Evolutionary conservation across 495 filamentous ascomycete genomes (phyloP), one percentile per base, ranked within the genome.

Genomic region (Cercophora scortea): DNA sequence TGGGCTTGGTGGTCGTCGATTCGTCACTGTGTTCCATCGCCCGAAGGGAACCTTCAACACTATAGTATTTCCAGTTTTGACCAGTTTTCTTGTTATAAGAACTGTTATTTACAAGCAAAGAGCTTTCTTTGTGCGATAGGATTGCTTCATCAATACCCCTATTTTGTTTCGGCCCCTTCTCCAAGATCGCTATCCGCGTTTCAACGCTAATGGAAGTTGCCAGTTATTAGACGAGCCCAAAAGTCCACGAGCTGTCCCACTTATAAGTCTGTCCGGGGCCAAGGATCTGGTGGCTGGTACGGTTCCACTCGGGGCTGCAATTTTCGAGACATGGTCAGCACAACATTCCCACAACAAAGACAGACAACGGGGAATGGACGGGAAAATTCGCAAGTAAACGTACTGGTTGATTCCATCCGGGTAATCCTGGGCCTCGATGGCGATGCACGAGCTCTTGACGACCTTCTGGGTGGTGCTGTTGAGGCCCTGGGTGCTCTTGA

Each of bases 351-450:
- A 19, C 6, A 35, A 15, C n/a, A n/a, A 10, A 4, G 11, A 15
- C 15, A 13, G 12, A 39, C 32, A 10, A 15, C 2, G 17, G 13
- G 25, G 32, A 52, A 42, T 19, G 51, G 6, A 35, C 34, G 2
- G 25, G 5, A 25, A 25, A 5, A 36, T 25, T n/a, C n/a, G n/a
- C n/a, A n/a, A n/a, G 43, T 34, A 41, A 46, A 69, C 76, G 61
- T 60, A 79, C 81, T 88, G 72, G 58, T 90, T 90, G 58, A 91
- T 87, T 12, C 79, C 87, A 68, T 90, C 85, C 52, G 85, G 85
- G 74, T 83, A 91, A 54, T 84, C 79, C 56, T 82, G 78, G n/a
- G 79, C 71, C 65, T 81, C 79, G 49, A 85, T 75, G 6, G 81
- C 82, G 2, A 84, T 55, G 53, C 82, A 84, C 15, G 78, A 79